phyloP scores from a whole-genome alignment of 768 basidiomycete genomes.

The Calocera cornea region DNA sequence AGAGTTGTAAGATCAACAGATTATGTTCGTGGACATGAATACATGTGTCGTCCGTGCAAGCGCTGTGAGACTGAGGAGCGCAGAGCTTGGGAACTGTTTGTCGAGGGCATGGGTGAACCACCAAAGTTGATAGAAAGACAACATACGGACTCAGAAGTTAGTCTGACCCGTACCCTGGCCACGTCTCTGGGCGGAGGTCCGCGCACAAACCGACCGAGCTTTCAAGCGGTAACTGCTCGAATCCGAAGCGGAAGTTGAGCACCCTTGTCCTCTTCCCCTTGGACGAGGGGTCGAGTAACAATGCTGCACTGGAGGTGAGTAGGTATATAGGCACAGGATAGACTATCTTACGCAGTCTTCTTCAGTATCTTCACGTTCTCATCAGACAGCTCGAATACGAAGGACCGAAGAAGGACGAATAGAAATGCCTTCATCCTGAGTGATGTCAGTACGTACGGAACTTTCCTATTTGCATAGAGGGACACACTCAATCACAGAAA shows the following conservation, averaged over 20 bases:
- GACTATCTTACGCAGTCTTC: conserved; percentile 51
- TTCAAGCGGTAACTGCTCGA: neutral
- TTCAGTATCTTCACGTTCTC: conserved; percentile 43
- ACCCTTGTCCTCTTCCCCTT: conserved; percentile 38
- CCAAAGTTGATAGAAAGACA: too few relatives aligned
- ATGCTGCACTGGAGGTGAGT: conserved; percentile 25
- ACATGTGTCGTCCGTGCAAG: neutral
- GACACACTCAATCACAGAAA: neutral
- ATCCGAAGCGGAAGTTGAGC: conserved; percentile 44
- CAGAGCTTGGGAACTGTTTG: neutral
- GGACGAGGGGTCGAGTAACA: conserved; percentile 45
- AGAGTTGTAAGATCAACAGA: conserved; percentile 31
- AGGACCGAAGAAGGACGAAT: conserved; percentile 42
- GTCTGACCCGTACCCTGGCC: too few relatives aligned
- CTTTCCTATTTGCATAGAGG: neutral
- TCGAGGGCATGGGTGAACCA: too few relatives aligned
- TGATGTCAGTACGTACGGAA: neutral
- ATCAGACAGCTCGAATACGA: conserved; percentile 34
- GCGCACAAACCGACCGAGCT: too few relatives aligned
- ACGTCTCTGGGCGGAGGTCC: too few relatives aligned
- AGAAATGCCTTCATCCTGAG: conserved; percentile 50
- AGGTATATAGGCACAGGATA: conserved; percentile 7
- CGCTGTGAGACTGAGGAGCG: too few relatives aligned
- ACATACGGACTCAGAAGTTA: too few relatives aligned
- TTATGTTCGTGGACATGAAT: neutral